Conservation (phyloP, 2,329 filamentous ascomycete species). For the Aureobasidium sp. region DNA sequence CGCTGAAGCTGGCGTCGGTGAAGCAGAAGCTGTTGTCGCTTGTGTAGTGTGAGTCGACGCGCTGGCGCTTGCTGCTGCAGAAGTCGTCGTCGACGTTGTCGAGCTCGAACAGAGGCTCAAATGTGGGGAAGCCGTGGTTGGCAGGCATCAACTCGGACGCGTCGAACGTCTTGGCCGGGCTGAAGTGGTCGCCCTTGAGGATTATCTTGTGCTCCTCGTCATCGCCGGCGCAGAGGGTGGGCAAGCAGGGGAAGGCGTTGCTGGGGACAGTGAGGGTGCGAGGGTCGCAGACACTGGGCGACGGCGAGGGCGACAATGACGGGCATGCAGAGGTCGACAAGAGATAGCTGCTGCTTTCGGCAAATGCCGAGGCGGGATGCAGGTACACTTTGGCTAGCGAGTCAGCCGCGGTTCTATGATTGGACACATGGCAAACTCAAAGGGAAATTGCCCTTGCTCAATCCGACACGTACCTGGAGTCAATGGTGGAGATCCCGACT, state of each 20-base stretch:
- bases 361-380: conserved; percentile 57
- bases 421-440: not conserved
- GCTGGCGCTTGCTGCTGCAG: conserved; percentile 62
- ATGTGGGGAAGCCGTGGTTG: conserved; percentile 58
- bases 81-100: conserved; percentile 88
- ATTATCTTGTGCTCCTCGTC: conserved; percentile 34
- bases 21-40: conserved; percentile 67
- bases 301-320: conserved; percentile 80
- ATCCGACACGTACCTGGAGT: conserved; percentile 68
- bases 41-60: conserved; percentile 52
- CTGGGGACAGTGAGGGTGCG: conserved; percentile 72
- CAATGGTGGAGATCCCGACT: conserved; percentile 73
- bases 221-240: conserved; percentile 55
- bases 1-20: conserved; percentile 67
- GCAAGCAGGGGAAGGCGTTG: conserved; percentile 54
- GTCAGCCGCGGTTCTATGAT: conserved; percentile 16
- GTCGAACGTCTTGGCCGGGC: conserved; percentile 23
- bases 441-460: conserved; percentile 13
- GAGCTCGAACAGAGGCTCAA: conserved; percentile 81
- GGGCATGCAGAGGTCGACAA: conserved; percentile 68
- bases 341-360: conserved; percentile 53
- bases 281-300: conserved; percentile 74
- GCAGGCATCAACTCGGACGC: conserved; percentile 36
- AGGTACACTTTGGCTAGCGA: conserved; percentile 50
- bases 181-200: conserved; percentile 39